Evolutionary conservation across 257 asterid species (phyloP), one percentile per base, ranked within the genome.

Genomic region (Lavandula angustifolia): DNA sequence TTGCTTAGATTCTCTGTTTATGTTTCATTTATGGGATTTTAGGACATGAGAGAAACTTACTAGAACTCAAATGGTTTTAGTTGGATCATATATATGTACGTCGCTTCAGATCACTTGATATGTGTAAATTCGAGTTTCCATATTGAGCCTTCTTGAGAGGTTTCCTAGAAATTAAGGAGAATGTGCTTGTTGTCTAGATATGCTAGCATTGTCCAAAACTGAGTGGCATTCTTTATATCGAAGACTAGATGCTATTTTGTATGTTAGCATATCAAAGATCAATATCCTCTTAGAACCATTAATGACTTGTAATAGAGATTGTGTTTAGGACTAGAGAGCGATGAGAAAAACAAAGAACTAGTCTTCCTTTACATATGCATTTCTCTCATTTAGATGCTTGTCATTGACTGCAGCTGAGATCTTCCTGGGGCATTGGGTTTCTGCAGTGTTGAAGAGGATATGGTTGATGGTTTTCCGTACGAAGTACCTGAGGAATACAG

Each of bases 321-420:
- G 42, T 50, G 27, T 50, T 50, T 16, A 68, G 73, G 72, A 50
- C 64, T 72, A 64, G 77, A 60, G n/a, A 72, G 46, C 55, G 76
- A 75, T 71, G 64, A 68, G 71, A 69, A 72, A 29, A 54, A 54
- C 35, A 58, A 66, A 72, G 65, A 71, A 14, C 7, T 37, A 71
- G 68, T 60, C 74, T 69, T 80, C 84, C 81, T 53, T 82, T 84
- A 40, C 78, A 62, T 76, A 60, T 76, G 79, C 72, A 22, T 22
- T 70, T 9, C 74, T 82, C 97, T 89, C 96, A 89, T 89, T 87
- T 94, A 81, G 67, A 72, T 80, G 85, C 95, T 87, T 88, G 87
- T 87, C 82, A 90, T 84, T 89, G 88, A 86, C 98, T 90, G 99
- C 99, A 94, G 99, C 99, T 94, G 99, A 94, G 98, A 87, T 90